Base-by-base conservation (phyloP, 2,329 filamentous ascomycete genomes). In the Lithohypha guttulata region DNA sequence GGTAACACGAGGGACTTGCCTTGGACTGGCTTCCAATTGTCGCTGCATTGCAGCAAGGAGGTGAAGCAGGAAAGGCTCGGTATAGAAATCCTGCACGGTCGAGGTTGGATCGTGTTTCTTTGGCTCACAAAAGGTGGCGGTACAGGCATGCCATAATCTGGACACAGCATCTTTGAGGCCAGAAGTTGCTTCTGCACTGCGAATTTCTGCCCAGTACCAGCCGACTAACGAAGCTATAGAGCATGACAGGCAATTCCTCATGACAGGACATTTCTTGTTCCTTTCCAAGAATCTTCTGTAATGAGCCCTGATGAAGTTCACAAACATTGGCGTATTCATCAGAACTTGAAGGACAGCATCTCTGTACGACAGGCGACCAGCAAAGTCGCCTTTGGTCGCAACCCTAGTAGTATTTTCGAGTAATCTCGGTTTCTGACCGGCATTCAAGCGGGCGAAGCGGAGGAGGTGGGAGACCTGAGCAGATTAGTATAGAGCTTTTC, bases 281-380 rank as follows among this genome's bases (percentile, higher is more conserved):
- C 17, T 29, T 14, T 13, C 11, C n/a, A n/a, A n/a, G n/a, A 29
- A 29, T 6, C 27, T 11, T 13, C 30, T 13, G 20, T 33, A 6
- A 18, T 33, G 30, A 7, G 18, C 18, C 20, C 30, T 13, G 11
- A 33, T 10, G 15, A 33, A 33, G 30, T 33, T 33, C 10, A 33
- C 30, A 18, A 33, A 33, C 10, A 33, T 33, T 7, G 30, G 30
- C 4, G 30, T n/a, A 18, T 33, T 33, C 14, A 33, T 4, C 7
- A 33, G 30, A 18, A 20, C 30, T 33, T 33, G 30, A 18, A 33
- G 20, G 17, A 20, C 30, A 33, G 30, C 30, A 20, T 33, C 20
- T 33, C 30, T 33, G 18, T 33, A 33, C 9, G 30, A 33, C 14
- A 13, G 27, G 17, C 27, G 11, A 13, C 27, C 17, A 14, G 17